Percentiles rank a stretch among this genome's conserved stretches.
Evolutionary conservation across 1,284 basidiomycete species (phyloP).

Genomic region (Cutaneotrichosporon sp.): DNA sequence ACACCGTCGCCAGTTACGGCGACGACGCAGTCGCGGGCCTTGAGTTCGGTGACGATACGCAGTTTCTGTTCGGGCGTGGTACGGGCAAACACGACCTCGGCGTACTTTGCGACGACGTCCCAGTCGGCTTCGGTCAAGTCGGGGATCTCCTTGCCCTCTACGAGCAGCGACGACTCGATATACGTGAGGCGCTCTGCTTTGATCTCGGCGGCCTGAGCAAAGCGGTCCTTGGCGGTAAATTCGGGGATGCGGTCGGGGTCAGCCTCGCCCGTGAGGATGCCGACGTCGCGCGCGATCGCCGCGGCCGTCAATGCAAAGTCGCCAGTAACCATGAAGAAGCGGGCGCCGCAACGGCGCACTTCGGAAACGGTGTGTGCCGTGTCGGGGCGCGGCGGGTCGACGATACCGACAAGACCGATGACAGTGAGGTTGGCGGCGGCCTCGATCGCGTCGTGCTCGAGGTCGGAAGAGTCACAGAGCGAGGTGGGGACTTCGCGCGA

Average conservation of each 20-base stretch:
- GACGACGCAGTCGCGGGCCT: conserved; percentile 59
- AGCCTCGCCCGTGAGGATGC: conserved; percentile 57
- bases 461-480: background rate
- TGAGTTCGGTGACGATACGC: conserved; percentile 64
- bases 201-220: conserved; percentile 12
- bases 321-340: conserved; percentile 71
- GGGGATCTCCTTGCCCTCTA: conserved; percentile 60
- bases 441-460: conserved; percentile 36
- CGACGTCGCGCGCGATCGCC: conserved; percentile 64
- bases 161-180: conserved; percentile 24
- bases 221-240: conserved; percentile 21
- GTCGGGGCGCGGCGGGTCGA: conserved; percentile 65
- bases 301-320: conserved; percentile 56
- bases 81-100: conserved; percentile 70
- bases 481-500: conserved; percentile 43
- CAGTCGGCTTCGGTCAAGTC: no score
- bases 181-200: no score
- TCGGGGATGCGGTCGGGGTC: conserved; percentile 48
- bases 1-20: conserved; percentile 68
- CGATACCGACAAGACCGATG: conserved; percentile 64
- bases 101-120: conserved; percentile 48
- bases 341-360: conserved; percentile 62
- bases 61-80: conserved; percentile 73
- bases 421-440: conserved; percentile 58
- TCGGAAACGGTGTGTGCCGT: conserved; percentile 59